phyloP scores from a whole-genome alignment of 805 yeast species.

The Hanseniaspora mollemarum region DNA sequence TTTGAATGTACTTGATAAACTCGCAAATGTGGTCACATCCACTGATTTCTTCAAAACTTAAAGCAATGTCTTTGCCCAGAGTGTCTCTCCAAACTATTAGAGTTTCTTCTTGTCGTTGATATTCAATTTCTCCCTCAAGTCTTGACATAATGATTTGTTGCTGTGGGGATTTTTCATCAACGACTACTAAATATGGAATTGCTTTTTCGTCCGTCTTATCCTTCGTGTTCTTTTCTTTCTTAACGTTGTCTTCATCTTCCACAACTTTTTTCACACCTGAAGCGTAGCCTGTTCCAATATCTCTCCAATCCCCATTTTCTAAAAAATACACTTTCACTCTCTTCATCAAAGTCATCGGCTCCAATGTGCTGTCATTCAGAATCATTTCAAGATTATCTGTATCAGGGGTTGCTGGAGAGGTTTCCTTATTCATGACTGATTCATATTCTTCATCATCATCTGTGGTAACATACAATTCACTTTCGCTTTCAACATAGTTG shows the following conservation, averaged over 20 bases:
- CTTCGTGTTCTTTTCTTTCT: background rate
- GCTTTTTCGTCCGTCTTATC: conserved; percentile 17
- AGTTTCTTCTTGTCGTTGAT: conserved; percentile 90
- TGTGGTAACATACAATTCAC: conserved; percentile 13
- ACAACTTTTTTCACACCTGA: conserved; percentile 44
- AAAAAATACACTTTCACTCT: conserved; percentile 86
- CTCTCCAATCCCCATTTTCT: conserved; percentile 76
- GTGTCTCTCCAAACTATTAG: conserved; percentile 85
- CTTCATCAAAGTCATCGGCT: conserved; percentile 37
- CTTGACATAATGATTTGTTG: conserved; percentile 51
- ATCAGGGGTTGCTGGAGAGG: conserved; percentile 15
- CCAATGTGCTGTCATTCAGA: conserved; percentile 1
- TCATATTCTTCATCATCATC: conserved; percentile 1
- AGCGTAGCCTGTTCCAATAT: conserved; percentile 86
- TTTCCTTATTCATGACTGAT: background rate
- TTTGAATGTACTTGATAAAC: conserved; percentile 60
- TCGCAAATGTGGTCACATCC: conserved; percentile 81
- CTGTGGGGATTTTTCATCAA: conserved; percentile 52
- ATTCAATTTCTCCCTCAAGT: conserved; percentile 66
- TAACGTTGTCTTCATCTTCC: background rate
- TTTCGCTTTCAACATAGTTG: conserved; percentile 10
- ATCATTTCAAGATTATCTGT: conserved; percentile 15
- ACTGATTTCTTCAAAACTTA: conserved; percentile 81
- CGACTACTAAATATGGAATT: conserved; percentile 55
- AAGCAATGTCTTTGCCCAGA: conserved; percentile 63